Percentiles rank a stretch among this genome's conserved stretches.
phyloP scores from a whole-genome alignment of 140 eudicot species.

The Oenanthe javanica region DNA sequence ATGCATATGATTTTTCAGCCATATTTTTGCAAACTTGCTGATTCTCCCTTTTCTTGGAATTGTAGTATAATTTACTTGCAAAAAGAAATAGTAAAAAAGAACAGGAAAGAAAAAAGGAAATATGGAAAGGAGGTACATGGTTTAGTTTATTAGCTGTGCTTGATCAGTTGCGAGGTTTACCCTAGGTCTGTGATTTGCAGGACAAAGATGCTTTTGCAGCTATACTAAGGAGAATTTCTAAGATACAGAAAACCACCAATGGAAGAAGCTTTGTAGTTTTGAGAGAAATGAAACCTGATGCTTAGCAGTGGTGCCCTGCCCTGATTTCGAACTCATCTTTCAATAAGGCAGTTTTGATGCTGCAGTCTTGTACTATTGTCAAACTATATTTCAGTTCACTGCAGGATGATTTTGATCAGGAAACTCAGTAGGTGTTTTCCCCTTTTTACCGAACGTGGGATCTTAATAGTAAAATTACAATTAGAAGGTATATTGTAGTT shows the following conservation, averaged over 20 bases:
- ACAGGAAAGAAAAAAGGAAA: background rate
- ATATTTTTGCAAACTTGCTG: background rate
- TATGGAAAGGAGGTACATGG: background rate
- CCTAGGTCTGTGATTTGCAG: constrained; percentile 31
- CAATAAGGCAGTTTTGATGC: background rate
- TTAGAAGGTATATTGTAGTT: background rate
- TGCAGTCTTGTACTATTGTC: background rate
- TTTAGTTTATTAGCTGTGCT: background rate
- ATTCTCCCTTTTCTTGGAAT: background rate
- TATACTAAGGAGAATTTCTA: constrained; percentile 77
- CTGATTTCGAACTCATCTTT: background rate
- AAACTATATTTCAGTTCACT: background rate
- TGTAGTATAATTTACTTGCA: background rate
- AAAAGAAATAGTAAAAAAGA: background rate
- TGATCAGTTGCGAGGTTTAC: background rate
- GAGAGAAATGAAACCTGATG: constrained; percentile 33
- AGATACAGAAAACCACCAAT: constrained; percentile 70
- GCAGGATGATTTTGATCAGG: background rate
- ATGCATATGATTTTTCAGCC: background rate
- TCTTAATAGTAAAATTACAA: background rate
- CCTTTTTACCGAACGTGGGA: background rate
- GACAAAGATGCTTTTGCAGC: constrained; percentile 87
- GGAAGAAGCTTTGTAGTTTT: constrained; percentile 69
- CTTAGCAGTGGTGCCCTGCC: background rate
- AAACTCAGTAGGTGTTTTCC: background rate